These are phyloP conservation scores for Monoraphidium neglectum DNA, from an alignment of 139 green algal genomes.

Conservation along the genomic window DNA sequence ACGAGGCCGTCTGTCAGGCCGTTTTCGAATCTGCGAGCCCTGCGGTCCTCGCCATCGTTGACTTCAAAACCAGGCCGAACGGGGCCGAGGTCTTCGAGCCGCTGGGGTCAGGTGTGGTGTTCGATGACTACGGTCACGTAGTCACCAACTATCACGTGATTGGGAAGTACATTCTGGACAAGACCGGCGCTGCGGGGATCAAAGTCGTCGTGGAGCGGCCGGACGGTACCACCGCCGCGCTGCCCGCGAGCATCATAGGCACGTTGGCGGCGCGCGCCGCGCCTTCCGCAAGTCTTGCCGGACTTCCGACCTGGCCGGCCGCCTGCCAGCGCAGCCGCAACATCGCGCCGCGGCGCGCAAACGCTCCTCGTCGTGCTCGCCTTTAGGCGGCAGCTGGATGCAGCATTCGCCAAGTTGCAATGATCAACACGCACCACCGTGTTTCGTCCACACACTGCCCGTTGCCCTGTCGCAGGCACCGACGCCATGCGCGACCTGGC, in stretches of 20 bases:
- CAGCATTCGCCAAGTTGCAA: too few relatives aligned
- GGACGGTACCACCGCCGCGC: background rate
- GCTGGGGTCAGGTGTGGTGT: constrained; percentile 57
- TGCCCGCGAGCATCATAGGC: too few relatives aligned
- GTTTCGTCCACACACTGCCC: too few relatives aligned
- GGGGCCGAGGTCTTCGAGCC: constrained; percentile 30
- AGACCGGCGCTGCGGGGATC: background rate
- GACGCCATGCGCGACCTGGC: constrained; percentile 6
- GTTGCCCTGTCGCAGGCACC: too few relatives aligned
- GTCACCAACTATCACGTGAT: constrained; percentile 70
- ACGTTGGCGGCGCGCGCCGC: too few relatives aligned
- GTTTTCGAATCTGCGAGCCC: constrained; percentile 29
- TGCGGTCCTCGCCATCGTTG: constrained; percentile 44
- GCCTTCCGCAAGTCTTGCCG: too few relatives aligned
- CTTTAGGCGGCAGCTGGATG: too few relatives aligned
- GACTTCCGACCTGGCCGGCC: too few relatives aligned
- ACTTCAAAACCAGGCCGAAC: constrained; percentile 6
- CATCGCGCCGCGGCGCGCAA: too few relatives aligned
- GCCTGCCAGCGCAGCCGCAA: too few relatives aligned
- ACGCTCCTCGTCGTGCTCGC: too few relatives aligned
- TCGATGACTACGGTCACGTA: constrained; percentile 47
- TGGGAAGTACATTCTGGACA: constrained; percentile 37
- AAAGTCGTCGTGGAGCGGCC: constrained; percentile 8
- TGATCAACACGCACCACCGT: too few relatives aligned
- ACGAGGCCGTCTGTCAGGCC: background rate